Evolutionary conservation across 2,329 filamentous ascomycete species (phyloP).

Genomic region (Scorias spongiosa): DNA sequence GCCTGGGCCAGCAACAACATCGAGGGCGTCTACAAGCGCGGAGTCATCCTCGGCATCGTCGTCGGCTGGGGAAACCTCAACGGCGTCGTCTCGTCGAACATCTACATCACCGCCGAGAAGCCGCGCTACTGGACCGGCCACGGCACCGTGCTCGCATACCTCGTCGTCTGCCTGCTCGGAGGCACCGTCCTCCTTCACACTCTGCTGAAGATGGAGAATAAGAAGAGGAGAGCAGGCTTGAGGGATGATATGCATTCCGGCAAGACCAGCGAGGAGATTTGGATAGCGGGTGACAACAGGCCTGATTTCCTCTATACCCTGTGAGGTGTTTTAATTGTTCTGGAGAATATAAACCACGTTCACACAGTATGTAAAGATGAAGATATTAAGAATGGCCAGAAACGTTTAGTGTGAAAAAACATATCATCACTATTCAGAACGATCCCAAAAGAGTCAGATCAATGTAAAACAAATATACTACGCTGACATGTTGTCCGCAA

Average conservation of each 20-base stretch:
- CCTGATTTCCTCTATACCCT: conserved; percentile 16
- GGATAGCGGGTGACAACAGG: conserved; percentile 51
- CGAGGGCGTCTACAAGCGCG: conserved; percentile 83
- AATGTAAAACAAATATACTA: no score
- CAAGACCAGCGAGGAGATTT: conserved; percentile 46
- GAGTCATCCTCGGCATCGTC: conserved; percentile 72
- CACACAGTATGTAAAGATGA: no score
- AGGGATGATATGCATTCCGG: conserved; percentile 52
- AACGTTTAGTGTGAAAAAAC: no score
- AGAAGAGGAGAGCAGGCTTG: conserved; percentile 45
- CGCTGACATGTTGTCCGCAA: not conserved
- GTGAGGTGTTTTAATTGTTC: not conserved
- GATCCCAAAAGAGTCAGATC: no score
- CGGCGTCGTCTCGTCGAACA: conserved; percentile 72
- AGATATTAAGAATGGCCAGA: no score
- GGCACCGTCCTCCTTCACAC: conserved; percentile 53
- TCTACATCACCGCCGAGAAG: conserved; percentile 38
- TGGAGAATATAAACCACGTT: no score
- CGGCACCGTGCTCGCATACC: conserved; percentile 57
- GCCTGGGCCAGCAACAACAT: conserved; percentile 79
- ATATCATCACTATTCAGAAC: no score
- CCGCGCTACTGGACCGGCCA: conserved; percentile 22
- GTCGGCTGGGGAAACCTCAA: conserved; percentile 73
- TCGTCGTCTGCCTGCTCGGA: conserved; percentile 51
- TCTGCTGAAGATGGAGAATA: conserved; percentile 53